Percentiles rank a stretch among this genome's conserved stretches.
Evolutionary conservation across 2,329 filamentous ascomycete genomes (phyloP).

Genomic region (Cytospora piceae): DNA sequence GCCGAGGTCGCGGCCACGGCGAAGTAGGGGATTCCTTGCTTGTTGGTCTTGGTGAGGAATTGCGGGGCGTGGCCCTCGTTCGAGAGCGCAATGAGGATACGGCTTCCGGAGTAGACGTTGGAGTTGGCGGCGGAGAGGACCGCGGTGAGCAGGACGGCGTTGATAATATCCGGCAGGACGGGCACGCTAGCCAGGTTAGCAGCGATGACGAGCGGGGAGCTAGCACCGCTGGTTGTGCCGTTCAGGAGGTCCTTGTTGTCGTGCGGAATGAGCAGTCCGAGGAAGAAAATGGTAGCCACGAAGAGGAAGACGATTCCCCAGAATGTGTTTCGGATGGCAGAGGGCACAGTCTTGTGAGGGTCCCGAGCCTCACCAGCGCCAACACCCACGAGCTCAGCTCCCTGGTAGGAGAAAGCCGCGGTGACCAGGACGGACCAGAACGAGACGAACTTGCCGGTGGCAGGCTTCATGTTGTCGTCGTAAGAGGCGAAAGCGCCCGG

Average conservation of each 20-base stretch:
- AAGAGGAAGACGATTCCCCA: conserved; percentile 75
- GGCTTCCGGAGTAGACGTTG: conserved; percentile 73
- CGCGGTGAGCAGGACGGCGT: conserved; percentile 76
- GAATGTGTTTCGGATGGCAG: conserved; percentile 74
- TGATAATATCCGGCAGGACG: conserved; percentile 71
- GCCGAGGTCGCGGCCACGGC: conserved; percentile 61
- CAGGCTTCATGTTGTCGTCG: conserved; percentile 18
- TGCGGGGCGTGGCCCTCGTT: conserved; percentile 65
- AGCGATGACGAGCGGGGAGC: conserved; percentile 67
- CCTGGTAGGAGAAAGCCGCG: conserved; percentile 72
- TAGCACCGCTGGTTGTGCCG: conserved; percentile 59
- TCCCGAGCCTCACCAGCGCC: conserved; percentile 78
- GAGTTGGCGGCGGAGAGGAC: conserved; percentile 80
- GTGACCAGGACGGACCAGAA: conserved; percentile 72
- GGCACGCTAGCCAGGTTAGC: conserved; percentile 64
- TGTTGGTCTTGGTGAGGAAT: conserved; percentile 63
- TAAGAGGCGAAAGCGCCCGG: conserved; percentile 67
- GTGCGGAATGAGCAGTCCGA: conserved; percentile 72
- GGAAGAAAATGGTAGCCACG: conserved; percentile 67
- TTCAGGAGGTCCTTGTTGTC: conserved; percentile 58
- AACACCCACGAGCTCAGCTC: conserved; percentile 76
- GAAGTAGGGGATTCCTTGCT: conserved; percentile 63
- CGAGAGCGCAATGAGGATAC: conserved; percentile 69
- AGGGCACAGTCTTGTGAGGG: conserved; percentile 72
- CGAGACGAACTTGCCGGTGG: conserved; percentile 65